Evolutionary conservation across 768 basidiomycete species (phyloP), one percentile per base, ranked within the genome.

Genomic region (Leccinum rimulosum): DNA sequence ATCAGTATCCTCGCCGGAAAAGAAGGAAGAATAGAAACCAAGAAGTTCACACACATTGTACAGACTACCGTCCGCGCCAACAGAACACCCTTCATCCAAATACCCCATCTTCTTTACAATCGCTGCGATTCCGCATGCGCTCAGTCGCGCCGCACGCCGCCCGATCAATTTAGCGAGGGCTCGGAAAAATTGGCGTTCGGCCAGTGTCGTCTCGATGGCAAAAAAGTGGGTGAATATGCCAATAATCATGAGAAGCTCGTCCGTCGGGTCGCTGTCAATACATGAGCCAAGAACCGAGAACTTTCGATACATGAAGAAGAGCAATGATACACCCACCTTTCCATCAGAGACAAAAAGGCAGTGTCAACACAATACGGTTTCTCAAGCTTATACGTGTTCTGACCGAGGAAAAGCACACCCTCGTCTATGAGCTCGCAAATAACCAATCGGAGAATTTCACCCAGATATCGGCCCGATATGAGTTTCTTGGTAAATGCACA

Each of bases 181-280:
- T 53, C 92, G 86, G 89, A 99, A 96, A 81, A 99, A 98, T 70
- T 96, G 91, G 27, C 96, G 89, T 75, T 99, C 96, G 7, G 93
- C 93, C 30, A 95, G 81, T 1, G 96, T 98, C 27, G 97, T 98
- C 77, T 98, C 95, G 47, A 98, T 79, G 40, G 91, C 91, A 70
- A 95, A 98, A 81, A 98, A 98, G 79, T 98, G 93, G 7, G 89
- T 85, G 78, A 99, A 98, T 67, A 99, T 93, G 50, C 96, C 96
- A 68, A 97, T 93, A 71, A 95, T 86, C 85, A 96, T 97, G 52
- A 98, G 83, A 50, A 96, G 85, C 68, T 99, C 96, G 68, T 98
- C 96, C 30, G 96, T 99, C 1, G 91, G 87, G 74, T 98, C 96
- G 67, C 93, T 94, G 69, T 11, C 59, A 63, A 57, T 28, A 54